Base-by-base conservation (phyloP, 73 alveolate genomes). In the Breviolum minutum region DNA sequence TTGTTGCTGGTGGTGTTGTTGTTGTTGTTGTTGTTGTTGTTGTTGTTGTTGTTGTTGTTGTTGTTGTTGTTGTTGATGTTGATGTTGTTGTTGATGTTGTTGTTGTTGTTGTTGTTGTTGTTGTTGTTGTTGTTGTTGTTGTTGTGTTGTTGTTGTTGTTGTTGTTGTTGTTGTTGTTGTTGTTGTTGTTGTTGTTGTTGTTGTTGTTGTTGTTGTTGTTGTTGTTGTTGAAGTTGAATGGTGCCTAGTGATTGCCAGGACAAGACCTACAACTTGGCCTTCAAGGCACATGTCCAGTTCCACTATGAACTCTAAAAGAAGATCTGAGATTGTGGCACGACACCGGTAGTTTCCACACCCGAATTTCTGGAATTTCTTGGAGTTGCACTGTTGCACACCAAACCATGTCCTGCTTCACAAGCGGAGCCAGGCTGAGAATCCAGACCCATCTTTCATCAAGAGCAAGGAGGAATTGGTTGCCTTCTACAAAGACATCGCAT, bases 261-360 rank as follows among this genome's bases (percentile, higher is more conserved):
- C 97, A 91, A 91, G 97, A 91, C 97, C 70, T 91, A 91, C 97
- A 91, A 91, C 69, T 62, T 91, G 63, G 97, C 89, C 17, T 91
- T 91, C 89, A 91, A 91, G 97, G 97, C 89, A 48, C 13, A 40
- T 40, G 54, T 40, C 54, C 3, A 7, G 62, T 27, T 77, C 48
- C 20, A 77, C 13, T 40, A 40, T 3, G 54, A 0, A 40, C 54
- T 40, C 3, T 40, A 40, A 3, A 40, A 40, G 54, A 40, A 40
- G 54, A 40, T 40, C 54, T 40, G 54, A 40, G 54, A 40, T 40
- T 40, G 54, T 40, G 54, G 54, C 54, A 40, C 3, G 54, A 40
- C 54, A 40, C 54, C 54, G 3, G 54, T 0, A 40, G 54, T 40
- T 40, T 40, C 54, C 54, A 40, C 54, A 40, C 54, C 54, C 0